These are phyloP conservation scores for Trichomonas tenax DNA, from an alignment of 208 protist genomes.

Conservation along the genomic window DNA sequence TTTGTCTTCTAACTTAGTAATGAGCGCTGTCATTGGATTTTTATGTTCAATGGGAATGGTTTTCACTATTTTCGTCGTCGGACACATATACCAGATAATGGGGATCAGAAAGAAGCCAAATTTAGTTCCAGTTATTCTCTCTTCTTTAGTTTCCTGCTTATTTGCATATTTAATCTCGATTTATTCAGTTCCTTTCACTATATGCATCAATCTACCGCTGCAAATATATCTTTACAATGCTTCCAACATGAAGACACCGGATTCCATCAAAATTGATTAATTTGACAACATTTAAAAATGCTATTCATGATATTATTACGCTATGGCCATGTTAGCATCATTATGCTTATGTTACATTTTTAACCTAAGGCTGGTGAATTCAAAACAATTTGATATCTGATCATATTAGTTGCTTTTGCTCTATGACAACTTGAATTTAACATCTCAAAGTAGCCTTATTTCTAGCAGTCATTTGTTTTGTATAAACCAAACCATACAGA, in stretches of 20 bases:
- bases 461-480: no score
- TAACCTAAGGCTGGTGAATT: no score
- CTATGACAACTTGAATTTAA: no score
- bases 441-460: no score
- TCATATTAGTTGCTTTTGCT: no score
- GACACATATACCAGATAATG: not conserved
- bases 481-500: no score
- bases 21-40: not conserved
- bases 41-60: not conserved
- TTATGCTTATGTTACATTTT: no score
- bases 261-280: not conserved
- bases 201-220: not conserved
- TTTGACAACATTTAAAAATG: no score
- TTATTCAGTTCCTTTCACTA: not conserved
- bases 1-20: not conserved
- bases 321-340: no score
- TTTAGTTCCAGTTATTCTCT: not conserved
- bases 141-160: not conserved
- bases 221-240: not conserved
- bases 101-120: not conserved
- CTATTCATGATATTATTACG: no score
- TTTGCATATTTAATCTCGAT: not conserved
- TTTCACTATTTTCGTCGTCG: not conserved
- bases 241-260: not conserved
- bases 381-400: no score